A percentile compares a stretch with the other conserved stretches of the same genome.
phyloP scores from a whole-genome alignment of 2,329 filamentous ascomycete genomes.

The Pseudocercospora cruenta region DNA sequence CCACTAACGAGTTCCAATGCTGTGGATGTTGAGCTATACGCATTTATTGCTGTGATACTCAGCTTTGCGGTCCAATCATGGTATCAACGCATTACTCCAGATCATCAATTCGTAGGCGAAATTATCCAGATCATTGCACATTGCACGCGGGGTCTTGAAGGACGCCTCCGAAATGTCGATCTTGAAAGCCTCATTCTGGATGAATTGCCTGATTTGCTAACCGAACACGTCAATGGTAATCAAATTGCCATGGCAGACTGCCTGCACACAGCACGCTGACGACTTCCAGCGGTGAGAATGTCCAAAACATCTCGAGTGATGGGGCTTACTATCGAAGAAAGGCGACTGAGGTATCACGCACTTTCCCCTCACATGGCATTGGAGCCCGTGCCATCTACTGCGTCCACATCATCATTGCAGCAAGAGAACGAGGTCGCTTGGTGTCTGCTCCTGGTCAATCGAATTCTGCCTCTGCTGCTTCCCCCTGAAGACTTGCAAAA shows the following conservation, averaged over 20 bases:
- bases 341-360: conserved; percentile 67
- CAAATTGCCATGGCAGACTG: conserved; percentile 12
- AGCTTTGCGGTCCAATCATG: conserved; percentile 89
- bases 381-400: conserved; percentile 68
- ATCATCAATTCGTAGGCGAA: conserved; percentile 85
- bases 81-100: conserved; percentile 90
- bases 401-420: conserved; percentile 56
- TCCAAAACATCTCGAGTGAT: conserved; percentile 15
- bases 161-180: conserved; percentile 80
- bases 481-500: conserved; percentile 93
- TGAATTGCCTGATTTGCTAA: conserved; percentile 80
- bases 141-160: conserved; percentile 83
- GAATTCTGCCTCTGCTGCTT: conserved; percentile 77
- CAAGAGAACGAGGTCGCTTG: conserved; percentile 78
- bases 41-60: conserved; percentile 84
- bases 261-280: conserved; percentile 29
- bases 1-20: conserved; percentile 93
- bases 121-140: conserved; percentile 90
- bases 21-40: conserved; percentile 90
- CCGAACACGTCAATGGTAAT: conserved; percentile 78
- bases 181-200: conserved; percentile 81
- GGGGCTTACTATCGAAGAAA: conserved; percentile 13
- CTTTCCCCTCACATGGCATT: conserved; percentile 80
- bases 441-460: conserved; percentile 84
- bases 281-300: conserved; percentile 29